Evolutionary conservation across 345 rosid genomes (phyloP), one percentile per base, ranked within the genome.

Genomic region (Pseudoturritis turrita): DNA sequence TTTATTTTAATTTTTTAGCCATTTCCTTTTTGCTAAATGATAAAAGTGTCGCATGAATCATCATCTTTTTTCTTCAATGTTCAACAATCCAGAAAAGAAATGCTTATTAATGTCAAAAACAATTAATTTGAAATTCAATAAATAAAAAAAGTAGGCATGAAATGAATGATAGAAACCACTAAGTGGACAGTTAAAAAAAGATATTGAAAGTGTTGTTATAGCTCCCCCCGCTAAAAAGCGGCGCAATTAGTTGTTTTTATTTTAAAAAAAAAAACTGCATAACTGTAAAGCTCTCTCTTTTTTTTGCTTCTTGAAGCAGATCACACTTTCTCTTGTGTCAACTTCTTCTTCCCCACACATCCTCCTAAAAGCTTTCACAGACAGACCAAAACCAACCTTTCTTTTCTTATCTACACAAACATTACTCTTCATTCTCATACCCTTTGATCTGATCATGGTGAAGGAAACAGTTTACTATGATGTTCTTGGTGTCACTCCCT

Each of bases 381-480:
- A 17, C 29, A 31, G 3, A 18, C 59, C 47, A n/a, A 62, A 23
- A 35, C 70, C 37, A 29, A 67, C 10, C 60, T 40, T 53, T 49
- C 25, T 64, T 53, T 73, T 73, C 77, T 53, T 43, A 52, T 52
- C 62, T 71, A 13, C 52, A 31, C 14, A 11, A 36, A 25, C 22
- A 25, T 4, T 5, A 14, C 19, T 29, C 7, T 7, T 19, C 22
- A 31, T 21, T 47, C 53, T 31, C 66, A 40, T 52, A 0, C 5
- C 5, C 29, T 56, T 57, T 74, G 72, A 47, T 59, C 55, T 6
- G 15, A 75, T 43, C 69, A 75, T 75, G 78, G 78, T 75, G 53
- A 91, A 83, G 78, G 97, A 95, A 79, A 91, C 89, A 23, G 96
- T 88, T 22, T 95, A 86, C 74, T 95, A 95, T 81, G 99, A 95